Evolutionary conservation across 768 basidiomycete species (phyloP).

Genomic region (Collybia mongolica): DNA sequence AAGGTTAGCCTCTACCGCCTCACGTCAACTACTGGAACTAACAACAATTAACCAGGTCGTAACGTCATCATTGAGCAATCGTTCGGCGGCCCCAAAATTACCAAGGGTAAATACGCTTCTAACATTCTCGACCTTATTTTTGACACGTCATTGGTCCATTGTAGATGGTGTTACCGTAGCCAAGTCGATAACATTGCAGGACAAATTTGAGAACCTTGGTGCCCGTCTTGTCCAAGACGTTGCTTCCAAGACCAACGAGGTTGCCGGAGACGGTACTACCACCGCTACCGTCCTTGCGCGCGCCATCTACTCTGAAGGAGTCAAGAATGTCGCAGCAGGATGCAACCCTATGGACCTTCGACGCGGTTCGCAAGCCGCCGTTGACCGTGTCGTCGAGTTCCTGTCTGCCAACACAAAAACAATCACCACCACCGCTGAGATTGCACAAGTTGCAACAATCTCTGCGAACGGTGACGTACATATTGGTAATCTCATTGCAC

Average conservation of each 20-base stretch:
- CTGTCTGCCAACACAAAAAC: conserved; percentile 86
- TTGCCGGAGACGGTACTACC: conserved; percentile 97
- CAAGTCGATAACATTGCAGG: conserved; percentile 89
- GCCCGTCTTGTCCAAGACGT: conserved; percentile 96
- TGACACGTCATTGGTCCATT: conserved; percentile 9
- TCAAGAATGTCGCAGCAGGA: conserved; percentile 98
- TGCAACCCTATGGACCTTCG: conserved; percentile 99
- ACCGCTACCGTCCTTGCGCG: conserved; percentile 96
- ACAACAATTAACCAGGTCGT: conserved; percentile 53
- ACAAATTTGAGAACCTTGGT: conserved; percentile 99
- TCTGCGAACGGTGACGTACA: conserved; percentile 81
- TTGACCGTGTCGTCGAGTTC: conserved; percentile 92
- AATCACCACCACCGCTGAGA: conserved; percentile 96
- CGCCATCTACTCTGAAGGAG: conserved; percentile 97
- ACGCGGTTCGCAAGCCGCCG: conserved; percentile 95
- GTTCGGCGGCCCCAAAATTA: conserved; percentile 90
- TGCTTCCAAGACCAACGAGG: conserved; percentile 94
- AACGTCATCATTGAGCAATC: conserved; percentile 99
- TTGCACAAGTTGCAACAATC: conserved; percentile 98
- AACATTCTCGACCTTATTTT: neutral
- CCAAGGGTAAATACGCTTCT: conserved; percentile 66
- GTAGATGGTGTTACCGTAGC: conserved; percentile 97
- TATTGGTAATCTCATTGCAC: conserved; percentile 92
- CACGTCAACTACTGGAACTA: conserved; percentile 2
- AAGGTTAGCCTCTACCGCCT: conserved; percentile 50